These are phyloP conservation scores for Incumbomyces lentus DNA, from an alignment of 2,329 filamentous ascomycete species.

Conservation along the genomic window DNA sequence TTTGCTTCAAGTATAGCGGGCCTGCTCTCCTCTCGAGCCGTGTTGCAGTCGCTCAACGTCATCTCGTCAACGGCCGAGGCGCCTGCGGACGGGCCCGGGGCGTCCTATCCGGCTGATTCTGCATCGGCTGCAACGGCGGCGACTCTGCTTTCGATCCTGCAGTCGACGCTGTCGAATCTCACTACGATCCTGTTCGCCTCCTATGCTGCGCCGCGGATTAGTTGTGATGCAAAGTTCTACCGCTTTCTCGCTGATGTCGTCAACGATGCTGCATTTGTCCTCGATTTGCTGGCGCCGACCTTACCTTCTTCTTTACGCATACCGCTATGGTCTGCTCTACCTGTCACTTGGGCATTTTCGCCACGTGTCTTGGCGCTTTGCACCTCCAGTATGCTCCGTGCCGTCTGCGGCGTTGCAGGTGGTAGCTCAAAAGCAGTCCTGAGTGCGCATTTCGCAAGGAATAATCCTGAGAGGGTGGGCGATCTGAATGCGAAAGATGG, in stretches of 20 bases:
- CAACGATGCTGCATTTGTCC: conserved; percentile 74
- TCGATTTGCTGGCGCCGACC: conserved; percentile 72
- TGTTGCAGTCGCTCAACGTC: conserved; percentile 64
- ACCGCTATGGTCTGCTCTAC: background rate
- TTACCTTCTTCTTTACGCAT: conserved; percentile 48
- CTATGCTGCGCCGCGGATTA: conserved; percentile 67
- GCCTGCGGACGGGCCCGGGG: background rate
- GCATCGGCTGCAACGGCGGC: conserved; percentile 60
- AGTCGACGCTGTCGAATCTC: conserved; percentile 69
- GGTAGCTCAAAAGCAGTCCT: conserved; percentile 83
- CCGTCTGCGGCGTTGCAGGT: conserved; percentile 79
- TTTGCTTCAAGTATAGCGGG: conserved; percentile 74
- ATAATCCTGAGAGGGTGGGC: conserved; percentile 63
- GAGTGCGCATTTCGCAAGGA: conserved; percentile 80
- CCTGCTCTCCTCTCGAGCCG: conserved; percentile 69
- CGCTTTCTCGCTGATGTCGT: conserved; percentile 78
- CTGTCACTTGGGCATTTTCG: background rate
- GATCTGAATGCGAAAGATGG: conserved; percentile 94
- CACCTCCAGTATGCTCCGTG: conserved; percentile 50
- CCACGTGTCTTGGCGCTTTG: conserved; percentile 37
- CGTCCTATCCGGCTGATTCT: background rate
- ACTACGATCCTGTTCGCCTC: conserved; percentile 83
- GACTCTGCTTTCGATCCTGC: conserved; percentile 70
- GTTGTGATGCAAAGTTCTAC: conserved; percentile 85
- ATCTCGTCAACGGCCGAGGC: conserved; percentile 66